phyloP scores from a whole-genome alignment of 2,329 filamentous ascomycete species.

The Cordyceps cateniannulata region DNA sequence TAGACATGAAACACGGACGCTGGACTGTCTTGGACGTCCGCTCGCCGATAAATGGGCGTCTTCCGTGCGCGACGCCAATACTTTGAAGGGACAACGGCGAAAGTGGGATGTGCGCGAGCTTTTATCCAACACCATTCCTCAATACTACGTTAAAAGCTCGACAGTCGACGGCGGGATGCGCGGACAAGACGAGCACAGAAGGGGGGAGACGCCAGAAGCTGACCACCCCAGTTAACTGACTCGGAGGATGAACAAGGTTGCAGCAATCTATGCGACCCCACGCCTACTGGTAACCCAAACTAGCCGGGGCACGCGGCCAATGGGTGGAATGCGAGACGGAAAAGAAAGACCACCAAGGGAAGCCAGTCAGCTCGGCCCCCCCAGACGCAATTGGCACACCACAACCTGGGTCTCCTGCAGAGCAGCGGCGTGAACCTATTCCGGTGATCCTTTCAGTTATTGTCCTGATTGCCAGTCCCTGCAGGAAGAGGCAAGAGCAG shows the following conservation, averaged over 20 bases:
- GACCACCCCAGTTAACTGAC: background rate
- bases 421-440: too few species aligned
- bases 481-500: too few species aligned
- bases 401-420: too few species aligned
- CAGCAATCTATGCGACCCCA: background rate
- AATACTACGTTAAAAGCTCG: too few species aligned
- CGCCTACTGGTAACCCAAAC: background rate
- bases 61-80: background rate
- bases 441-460: too few species aligned
- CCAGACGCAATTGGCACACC: too few species aligned
- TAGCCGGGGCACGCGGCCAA: too few species aligned
- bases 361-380: too few species aligned
- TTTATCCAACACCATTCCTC: too few species aligned
- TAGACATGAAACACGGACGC: background rate
- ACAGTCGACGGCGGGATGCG: background rate
- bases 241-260: background rate
- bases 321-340: background rate
- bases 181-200: background rate
- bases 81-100: background rate
- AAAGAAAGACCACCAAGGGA: too few species aligned
- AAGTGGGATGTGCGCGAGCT: background rate
- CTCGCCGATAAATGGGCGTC: background rate
- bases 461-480: too few species aligned
- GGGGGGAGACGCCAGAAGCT: background rate
- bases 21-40: background rate